Evolutionary conservation across 192 early-diverging fungal genomes (phyloP), one percentile per base, ranked within the genome.

Genomic region (Coemansia sp.): DNA sequence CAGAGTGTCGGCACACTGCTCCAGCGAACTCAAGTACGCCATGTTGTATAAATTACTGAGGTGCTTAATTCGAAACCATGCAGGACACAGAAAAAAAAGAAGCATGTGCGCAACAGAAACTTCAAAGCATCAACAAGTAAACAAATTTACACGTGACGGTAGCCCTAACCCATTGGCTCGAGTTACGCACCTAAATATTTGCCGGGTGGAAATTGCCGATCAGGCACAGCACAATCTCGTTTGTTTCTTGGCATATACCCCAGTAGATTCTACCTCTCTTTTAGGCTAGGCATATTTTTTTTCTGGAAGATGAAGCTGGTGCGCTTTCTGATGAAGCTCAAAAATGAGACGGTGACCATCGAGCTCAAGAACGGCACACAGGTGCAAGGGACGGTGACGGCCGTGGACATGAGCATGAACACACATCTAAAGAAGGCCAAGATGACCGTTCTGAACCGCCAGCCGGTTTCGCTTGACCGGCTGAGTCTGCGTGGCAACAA

Each of bases 341-440:
- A 85, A 57, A 92, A 90, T 73, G 94, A 98, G 81, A 93, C 93
- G 23, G 97, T 99, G 39, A 96, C 95, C 9, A 89, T 99, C 68
- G 97, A 99, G 80, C 83, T 99, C 46, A 99, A 99, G 63, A 99
- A 99, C 69, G 97, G 97, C 45, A 98, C 95, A 12, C 82, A 95
- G 56, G 90, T 99, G 31, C 87, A 91, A 66, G 97, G 97, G 48
- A 99, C 95, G 15, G 86, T 99, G 50, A 91, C 90, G 28, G 86
- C 85, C 51, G 94, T 98, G 19, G 97, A 99, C 62, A 95, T 99
- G 93, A 89, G 87, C 75, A 99, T 99, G 97, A 99, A 99, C 78
- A 97, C 92, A 57, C 97, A 99, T 75, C 80, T 99, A 70, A 96
- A 95, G 64, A 85, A 90, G 31, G 95, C 98, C 50, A 99, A 99